Evolutionary conservation across 2,329 filamentous ascomycete genomes (phyloP), one percentile per base, ranked within the genome.

Genomic region (Sarocladiaceae sp.): DNA sequence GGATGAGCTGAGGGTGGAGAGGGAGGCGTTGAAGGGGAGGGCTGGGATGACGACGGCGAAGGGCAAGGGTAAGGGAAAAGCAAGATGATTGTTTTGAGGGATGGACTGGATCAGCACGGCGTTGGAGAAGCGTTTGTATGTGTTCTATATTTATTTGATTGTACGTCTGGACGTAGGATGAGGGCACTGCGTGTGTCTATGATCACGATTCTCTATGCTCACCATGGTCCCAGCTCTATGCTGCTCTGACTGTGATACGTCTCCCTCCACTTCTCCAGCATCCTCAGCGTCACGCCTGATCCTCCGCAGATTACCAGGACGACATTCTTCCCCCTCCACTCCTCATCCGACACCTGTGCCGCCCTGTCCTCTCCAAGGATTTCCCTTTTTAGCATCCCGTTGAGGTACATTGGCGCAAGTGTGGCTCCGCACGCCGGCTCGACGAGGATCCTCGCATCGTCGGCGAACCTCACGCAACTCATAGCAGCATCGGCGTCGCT

Each of bases 271-370:
- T 66, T 69, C 43, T 70, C 67, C 43, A 88, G 64, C 56, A 82
- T 73, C 27, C 76, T 73, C 47, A 83, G 60, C 2, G 76, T 79
- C 27, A 87, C 75, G 58, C 80, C 80, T 18, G 75, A 82, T 4
- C 85, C 86, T 34, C 91, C 91, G 57, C 91, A 97, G 6, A 96
- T 80, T 19, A 95, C 73, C 44, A 96, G 69, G 2, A 96, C 88
- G 5, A 96, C 76, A 51, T 86, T 87, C 59, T 80, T 84, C 46
- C 75, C 67, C 1, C 70, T 68, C 64, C 74, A 82, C 50, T 88
- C 73, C 26, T 74, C 73, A 24, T 78, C 76, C 1, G 63, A 61
- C 43, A 76, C 42, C 1, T 62, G 68, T 39, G 63, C 55, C n/a
- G n/a, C n/a, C 9, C 37, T 16, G 23, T 9, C 19, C 3, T 18